These are phyloP conservation scores for Yamagishiella unicocca DNA, from an alignment of 139 green algal species.

Conservation along the genomic window DNA sequence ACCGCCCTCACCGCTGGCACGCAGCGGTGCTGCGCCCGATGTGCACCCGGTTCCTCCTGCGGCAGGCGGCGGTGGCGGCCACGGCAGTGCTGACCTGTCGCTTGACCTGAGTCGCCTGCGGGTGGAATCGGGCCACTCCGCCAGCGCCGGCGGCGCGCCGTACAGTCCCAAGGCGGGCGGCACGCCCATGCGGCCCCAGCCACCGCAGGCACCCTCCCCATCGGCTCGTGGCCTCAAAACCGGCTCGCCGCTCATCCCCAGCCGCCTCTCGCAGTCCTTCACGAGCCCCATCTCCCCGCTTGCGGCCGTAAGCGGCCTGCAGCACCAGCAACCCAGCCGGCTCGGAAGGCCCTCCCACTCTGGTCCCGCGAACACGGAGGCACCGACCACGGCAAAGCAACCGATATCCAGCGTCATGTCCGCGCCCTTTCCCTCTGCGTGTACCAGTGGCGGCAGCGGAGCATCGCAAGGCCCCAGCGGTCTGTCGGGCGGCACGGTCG, in stretches of 20 bases:
- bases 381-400: not conserved
- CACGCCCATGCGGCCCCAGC: constrained; percentile 21
- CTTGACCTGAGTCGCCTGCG: constrained; percentile 14
- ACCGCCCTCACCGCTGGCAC: not conserved
- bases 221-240: constrained; percentile 8
- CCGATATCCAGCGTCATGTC: not conserved
- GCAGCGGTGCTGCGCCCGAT: too few relatives aligned
- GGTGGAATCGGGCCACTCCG: not conserved
- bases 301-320: not conserved
- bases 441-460: too few relatives aligned
- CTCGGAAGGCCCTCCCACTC: constrained; percentile 22
- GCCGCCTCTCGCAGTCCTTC: constrained; percentile 39
- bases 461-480: too few relatives aligned
- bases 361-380: not conserved
- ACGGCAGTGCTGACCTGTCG: not conserved
- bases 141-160: constrained; percentile 9
- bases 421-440: too few relatives aligned
- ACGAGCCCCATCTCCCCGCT: constrained; percentile 34
- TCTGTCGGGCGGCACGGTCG: too few relatives aligned
- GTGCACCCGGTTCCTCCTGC: too few relatives aligned
- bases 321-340: not conserved
- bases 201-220: constrained; percentile 31
- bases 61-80: not conserved
- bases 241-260: constrained; percentile 39
- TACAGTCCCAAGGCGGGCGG: not conserved